A percentile compares a stretch with the other conserved stretches of the same genome.
These are phyloP conservation scores for Pseudovirgaria hyperparasitica DNA, from an alignment of 2,329 filamentous ascomycete species.

Conservation along the genomic window DNA sequence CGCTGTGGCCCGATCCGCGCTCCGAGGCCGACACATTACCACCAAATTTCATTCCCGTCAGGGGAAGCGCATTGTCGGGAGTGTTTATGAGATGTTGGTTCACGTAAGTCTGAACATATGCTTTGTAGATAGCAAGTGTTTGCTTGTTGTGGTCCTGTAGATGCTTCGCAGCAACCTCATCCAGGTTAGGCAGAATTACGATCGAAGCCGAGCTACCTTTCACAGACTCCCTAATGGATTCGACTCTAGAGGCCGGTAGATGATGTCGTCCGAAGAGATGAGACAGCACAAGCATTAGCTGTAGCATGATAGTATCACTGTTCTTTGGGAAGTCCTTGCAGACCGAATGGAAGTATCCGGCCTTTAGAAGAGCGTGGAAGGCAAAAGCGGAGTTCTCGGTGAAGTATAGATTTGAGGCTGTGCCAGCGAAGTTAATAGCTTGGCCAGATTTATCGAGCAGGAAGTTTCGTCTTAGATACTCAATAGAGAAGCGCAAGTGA, in stretches of 20 bases:
- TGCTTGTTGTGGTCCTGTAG: slow-evolving; percentile 51
- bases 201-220: slow-evolving; percentile 46
- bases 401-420: slow-evolving; percentile 62
- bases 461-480: slow-evolving; percentile 59
- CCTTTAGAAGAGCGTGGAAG: slow-evolving; percentile 60
- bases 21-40: slow-evolving; percentile 12
- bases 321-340: slow-evolving; percentile 44
- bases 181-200: slow-evolving; percentile 53
- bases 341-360: slow-evolving; percentile 55
- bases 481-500: slow-evolving; percentile 68
- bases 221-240: slow-evolving; percentile 36
- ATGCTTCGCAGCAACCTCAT: slow-evolving; percentile 41
- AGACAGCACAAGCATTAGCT: slow-evolving; percentile 54
- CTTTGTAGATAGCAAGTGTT: slow-evolving; percentile 52
- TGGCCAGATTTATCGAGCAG: slow-evolving; percentile 48
- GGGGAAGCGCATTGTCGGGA: slow-evolving; percentile 44
- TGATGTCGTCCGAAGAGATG: slow-evolving; percentile 56
- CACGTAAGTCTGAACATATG: slow-evolving; percentile 58
- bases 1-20: slow-evolving; percentile 4
- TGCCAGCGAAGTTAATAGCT: slow-evolving; percentile 60
- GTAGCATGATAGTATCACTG: slow-evolving; percentile 37
- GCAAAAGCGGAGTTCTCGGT: slow-evolving; percentile 65
- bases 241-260: slow-evolving; percentile 32
- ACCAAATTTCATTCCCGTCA: slow-evolving; percentile 40
- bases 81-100: slow-evolving; percentile 44